Evolutionary conservation across 371 early-diverging fungal genomes (phyloP).

Genomic region (Globomyces sp.): DNA sequence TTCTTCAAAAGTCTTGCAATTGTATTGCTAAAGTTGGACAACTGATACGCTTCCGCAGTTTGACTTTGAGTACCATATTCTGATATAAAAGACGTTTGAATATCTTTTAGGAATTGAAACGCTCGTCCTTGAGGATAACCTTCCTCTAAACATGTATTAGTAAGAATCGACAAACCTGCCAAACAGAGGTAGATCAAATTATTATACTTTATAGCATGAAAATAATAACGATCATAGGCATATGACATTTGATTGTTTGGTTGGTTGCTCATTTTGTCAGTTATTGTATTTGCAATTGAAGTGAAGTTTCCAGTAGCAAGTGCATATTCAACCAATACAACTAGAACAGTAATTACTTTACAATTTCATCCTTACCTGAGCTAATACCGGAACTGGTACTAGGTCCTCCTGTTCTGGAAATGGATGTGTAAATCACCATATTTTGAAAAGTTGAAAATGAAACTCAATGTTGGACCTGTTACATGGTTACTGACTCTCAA

Average conservation of each 20-base stretch:
- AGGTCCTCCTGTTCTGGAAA: slow-evolving; percentile 5
- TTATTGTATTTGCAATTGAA: slow-evolving; percentile 79
- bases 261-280: slow-evolving; percentile 80
- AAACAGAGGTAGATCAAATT: slow-evolving; percentile 85
- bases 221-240: slow-evolving; percentile 85
- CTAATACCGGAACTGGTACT: not conserved
- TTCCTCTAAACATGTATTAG: too few relatives aligned
- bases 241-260: slow-evolving; percentile 88
- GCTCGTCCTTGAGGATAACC: slow-evolving; percentile 70
- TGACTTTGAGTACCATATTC: slow-evolving; percentile 57
- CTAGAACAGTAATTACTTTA: not conserved
- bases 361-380: not conserved
- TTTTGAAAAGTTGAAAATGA: too few relatives aligned
- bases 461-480: too few relatives aligned
- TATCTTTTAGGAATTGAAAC: slow-evolving; percentile 86
- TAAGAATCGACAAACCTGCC: slow-evolving; percentile 64
- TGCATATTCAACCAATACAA: slow-evolving; percentile 69
- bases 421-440: not conserved
- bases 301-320: slow-evolving; percentile 74
- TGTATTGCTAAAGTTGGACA: slow-evolving; percentile 78
- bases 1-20: slow-evolving; percentile 78
- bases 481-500: too few relatives aligned
- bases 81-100: slow-evolving; percentile 26
- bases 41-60: slow-evolving; percentile 68
- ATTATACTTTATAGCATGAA: slow-evolving; percentile 83